Evolutionary conservation across 108 stramenopile species (phyloP).

Genomic region (Mayamaea pseudoterrestris): DNA sequence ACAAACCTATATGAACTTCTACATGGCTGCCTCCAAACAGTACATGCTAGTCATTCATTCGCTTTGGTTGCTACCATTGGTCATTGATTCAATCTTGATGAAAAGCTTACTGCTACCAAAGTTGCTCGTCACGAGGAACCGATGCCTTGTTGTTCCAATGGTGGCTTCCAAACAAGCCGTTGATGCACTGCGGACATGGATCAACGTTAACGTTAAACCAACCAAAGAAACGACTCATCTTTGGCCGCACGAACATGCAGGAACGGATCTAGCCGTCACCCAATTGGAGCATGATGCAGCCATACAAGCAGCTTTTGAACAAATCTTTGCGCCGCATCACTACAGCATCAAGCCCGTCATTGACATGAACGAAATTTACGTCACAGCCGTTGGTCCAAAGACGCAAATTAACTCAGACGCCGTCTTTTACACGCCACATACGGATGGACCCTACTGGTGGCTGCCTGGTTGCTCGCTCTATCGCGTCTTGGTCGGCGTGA

Average conservation of each 20-base stretch:
- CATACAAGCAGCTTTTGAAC: conserved; percentile 32
- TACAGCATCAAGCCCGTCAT: conserved; percentile 31
- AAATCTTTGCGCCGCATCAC: conserved; percentile 31
- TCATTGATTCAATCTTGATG: conserved; percentile 28
- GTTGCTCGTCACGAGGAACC: conserved; percentile 27
- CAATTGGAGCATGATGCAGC: conserved; percentile 29
- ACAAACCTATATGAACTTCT: conserved; percentile 29
- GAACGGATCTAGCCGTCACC: conserved; percentile 17
- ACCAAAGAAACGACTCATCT: conserved; percentile 36
- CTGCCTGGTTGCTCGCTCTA: conserved; percentile 30
- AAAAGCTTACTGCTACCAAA: conserved; percentile 31
- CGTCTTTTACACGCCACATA: conserved; percentile 35
- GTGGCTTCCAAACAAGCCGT: conserved; percentile 28
- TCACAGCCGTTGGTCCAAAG: conserved; percentile 37
- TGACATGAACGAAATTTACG: conserved; percentile 47
- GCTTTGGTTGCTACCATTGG: conserved; percentile 35
- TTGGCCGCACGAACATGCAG: conserved; percentile 41
- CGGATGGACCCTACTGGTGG: conserved; percentile 45
- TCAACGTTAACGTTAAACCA: conserved; percentile 22
- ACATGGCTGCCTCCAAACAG: conserved; percentile 22
- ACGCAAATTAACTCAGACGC: conserved; percentile 36
- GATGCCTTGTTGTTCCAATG: conserved; percentile 20
- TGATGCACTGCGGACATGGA: conserved; percentile 28
- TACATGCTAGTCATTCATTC: conserved; percentile 32
- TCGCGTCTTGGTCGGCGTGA: conserved; percentile 43